Evolutionary conservation across 768 basidiomycete species (phyloP).

Genomic region (Agrocybe pediades): DNA sequence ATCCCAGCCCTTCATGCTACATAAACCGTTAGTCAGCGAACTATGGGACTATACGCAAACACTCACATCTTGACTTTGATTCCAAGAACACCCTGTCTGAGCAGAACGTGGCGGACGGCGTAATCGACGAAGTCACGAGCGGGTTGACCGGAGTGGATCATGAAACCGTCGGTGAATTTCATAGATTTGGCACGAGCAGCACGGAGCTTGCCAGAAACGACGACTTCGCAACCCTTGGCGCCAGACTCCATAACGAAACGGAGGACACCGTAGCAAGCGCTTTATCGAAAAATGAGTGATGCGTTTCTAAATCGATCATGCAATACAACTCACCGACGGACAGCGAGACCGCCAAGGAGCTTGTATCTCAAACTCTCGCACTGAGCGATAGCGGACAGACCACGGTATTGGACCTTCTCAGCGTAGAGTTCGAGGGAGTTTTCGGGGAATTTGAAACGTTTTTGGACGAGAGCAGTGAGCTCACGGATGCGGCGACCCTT

Average conservation of each 20-base stretch:
- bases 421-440: constrained; percentile 99
- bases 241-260: constrained; percentile 99
- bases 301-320: not conserved
- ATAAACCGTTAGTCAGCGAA: constrained; percentile 15
- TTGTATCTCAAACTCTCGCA: constrained; percentile 99
- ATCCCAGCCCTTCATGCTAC: constrained; percentile 95
- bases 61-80: constrained; percentile 99
- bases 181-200: constrained; percentile 99
- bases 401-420: constrained; percentile 98
- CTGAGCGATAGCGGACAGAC: constrained; percentile 97
- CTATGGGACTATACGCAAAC: not conserved
- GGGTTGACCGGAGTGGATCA: constrained; percentile 99
- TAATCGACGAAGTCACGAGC: constrained; percentile 95
- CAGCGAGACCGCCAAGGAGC: constrained; percentile 98
- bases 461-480: constrained; percentile 96
- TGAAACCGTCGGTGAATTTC: constrained; percentile 99
- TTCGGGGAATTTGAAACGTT: constrained; percentile 99
- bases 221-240: constrained; percentile 99
- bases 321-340: constrained; percentile 77
- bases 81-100: constrained; percentile 98
- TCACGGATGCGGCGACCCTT: constrained; percentile 99
- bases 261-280: constrained; percentile 95
- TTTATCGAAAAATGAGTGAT: constrained; percentile 3
- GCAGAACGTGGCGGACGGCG: constrained; percentile 96
- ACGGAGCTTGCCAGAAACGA: constrained; percentile 99